Evolutionary conservation across 1,139 yeast genomes (phyloP), one percentile per base, ranked within the genome.

Genomic region (Pichia sp.): DNA sequence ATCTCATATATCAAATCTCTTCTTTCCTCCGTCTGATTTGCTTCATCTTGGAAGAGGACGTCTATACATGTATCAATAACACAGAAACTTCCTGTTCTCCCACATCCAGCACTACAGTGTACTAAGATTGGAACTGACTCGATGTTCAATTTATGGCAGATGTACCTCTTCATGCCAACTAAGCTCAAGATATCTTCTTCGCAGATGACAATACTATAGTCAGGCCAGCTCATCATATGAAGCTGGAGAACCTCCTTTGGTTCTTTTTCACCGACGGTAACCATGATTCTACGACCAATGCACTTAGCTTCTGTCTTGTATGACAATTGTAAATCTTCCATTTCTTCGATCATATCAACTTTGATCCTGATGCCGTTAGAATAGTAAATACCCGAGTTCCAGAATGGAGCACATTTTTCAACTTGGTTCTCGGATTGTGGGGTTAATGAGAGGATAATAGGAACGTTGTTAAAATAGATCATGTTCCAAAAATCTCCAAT

Each of bases 71-170:
- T 69, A 60, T 79, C 84, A 39, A 78, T 70, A 1, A 80, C 68
- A 53, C 81, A 76, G 52, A 79, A 75, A 16, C 80, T 76, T 0
- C 84, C 84, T 0, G 84, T 79, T 53, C 84, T 68, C 9, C 84
- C 84, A 63, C 83, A 79, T 0, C 84, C 84, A 0, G 84, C 84
- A 2, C 82, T 77, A 56, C 84, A 79, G 60, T 79, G 84, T 9
- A 78, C 75, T 26, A 78, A 59, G 0, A 78, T 68, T 1, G 80
- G 78, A 8, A 53, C 42, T 1, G 54, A 41, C 18, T 23, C 31
- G 5, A 43, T 23, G 5, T 59, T 30, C 4, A 65, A 53, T 4
- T 54, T 47, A 13, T 63, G 49, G 51, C 70, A 59, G 18, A 78
- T 55, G 46, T 63, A 59, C 13, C 70, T 61, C 58, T 76, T 79